Evolutionary conservation across 2,329 filamentous ascomycete genomes (phyloP).

Genomic region (Fusarium palustre): DNA sequence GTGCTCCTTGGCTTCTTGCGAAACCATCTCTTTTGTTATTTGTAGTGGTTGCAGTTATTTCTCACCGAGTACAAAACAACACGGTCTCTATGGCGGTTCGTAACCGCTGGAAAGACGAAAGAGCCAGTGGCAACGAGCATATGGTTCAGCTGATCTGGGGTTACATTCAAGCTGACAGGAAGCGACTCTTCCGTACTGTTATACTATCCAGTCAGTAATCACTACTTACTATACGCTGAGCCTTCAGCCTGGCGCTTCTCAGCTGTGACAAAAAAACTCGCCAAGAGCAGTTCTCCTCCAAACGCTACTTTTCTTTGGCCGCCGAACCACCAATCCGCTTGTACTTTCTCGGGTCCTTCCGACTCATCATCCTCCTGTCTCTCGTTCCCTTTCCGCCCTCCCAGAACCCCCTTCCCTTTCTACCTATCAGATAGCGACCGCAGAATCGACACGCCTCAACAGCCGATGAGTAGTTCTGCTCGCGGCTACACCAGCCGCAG

Average conservation of each 20-base stretch:
- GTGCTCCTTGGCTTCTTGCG: conserved; percentile 13
- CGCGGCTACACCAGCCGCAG: conserved; percentile 81
- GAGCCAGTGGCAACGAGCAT: conserved; percentile 11
- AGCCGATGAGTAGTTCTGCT: conserved; percentile 76
- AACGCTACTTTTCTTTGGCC: conserved; percentile 28
- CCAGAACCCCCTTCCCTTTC: conserved; percentile 79
- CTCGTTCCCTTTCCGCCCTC: conserved; percentile 88
- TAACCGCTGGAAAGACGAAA: conserved; percentile 26
- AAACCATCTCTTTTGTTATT: conserved; percentile 9
- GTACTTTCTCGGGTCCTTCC: conserved; percentile 81
- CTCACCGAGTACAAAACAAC: neutral
- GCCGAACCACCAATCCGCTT: conserved; percentile 64
- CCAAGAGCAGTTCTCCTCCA: conserved; percentile 11
- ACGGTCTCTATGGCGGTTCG: conserved; percentile 23
- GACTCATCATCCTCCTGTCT: conserved; percentile 76
- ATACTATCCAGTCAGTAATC: neutral
- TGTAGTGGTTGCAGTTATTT: conserved; percentile 22
- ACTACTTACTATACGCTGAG: neutral
- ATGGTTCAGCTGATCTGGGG: conserved; percentile 27
- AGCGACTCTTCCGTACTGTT: neutral
- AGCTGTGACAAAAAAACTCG: conserved; percentile 15
- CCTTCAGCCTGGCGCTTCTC: conserved; percentile 22
- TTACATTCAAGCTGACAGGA: conserved; percentile 36
- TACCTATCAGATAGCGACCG: conserved; percentile 74
- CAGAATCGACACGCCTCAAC: conserved; percentile 82